Conservation (phyloP, 345 rosid species). For the Arabis alpina region DNA sequence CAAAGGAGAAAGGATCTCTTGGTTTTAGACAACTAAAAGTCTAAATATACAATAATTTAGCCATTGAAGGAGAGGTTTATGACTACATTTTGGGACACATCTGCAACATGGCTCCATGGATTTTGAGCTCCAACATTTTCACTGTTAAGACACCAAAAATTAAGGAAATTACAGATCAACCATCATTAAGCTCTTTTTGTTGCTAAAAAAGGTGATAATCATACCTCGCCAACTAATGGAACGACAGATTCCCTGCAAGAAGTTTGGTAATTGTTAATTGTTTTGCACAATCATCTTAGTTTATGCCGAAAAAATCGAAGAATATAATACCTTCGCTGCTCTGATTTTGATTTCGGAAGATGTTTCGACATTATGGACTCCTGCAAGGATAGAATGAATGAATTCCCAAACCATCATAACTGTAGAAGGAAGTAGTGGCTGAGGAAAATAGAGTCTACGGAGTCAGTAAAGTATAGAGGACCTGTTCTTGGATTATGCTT, state of each 20-base stretch:
- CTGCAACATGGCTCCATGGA: slow-evolving; percentile 9
- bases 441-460: not conserved
- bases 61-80: not conserved
- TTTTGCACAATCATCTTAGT: slow-evolving; percentile 9
- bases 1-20: not conserved
- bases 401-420: not conserved
- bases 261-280: slow-evolving; percentile 33
- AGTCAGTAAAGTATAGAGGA: slow-evolving; percentile 20
- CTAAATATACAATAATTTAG: slow-evolving; percentile 34
- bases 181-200: not conserved
- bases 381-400: slow-evolving; percentile 49
- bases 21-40: slow-evolving; percentile 20
- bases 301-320: slow-evolving; percentile 3
- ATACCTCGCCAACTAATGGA: slow-evolving; percentile 63
- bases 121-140: slow-evolving; percentile 21
- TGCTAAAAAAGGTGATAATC: not conserved
- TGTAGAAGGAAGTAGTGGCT: not conserved
- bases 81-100: slow-evolving; percentile 17
- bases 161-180: not conserved
- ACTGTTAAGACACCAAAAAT: slow-evolving; percentile 12
- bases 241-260: slow-evolving; percentile 65
- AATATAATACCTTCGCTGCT: slow-evolving; percentile 68
- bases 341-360: slow-evolving; percentile 79
- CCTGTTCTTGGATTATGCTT: slow-evolving; percentile 99
- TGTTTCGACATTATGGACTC: slow-evolving; percentile 91